Evolutionary conservation across 768 basidiomycete species (phyloP).

Genomic region (Amanita rubescens): DNA sequence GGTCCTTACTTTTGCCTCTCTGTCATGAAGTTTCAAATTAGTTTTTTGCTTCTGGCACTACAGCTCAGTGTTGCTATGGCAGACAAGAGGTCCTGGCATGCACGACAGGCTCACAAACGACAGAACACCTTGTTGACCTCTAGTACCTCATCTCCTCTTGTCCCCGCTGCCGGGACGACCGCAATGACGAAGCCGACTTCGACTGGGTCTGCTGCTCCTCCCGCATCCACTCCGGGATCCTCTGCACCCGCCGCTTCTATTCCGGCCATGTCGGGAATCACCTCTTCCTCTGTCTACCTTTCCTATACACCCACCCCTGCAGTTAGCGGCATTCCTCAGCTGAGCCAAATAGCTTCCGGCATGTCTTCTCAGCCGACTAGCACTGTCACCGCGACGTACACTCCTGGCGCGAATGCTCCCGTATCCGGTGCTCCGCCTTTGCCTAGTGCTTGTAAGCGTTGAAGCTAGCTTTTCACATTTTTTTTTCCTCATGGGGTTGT

Average conservation of each 20-base stretch:
- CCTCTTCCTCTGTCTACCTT: neutral
- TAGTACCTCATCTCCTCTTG: neutral
- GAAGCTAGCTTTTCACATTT: neutral
- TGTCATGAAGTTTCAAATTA: constrained; percentile 39
- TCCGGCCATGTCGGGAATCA: neutral
- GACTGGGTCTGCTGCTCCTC: neutral
- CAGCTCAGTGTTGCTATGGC: constrained; percentile 30
- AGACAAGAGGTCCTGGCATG: constrained; percentile 28
- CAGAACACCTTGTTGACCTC: constrained; percentile 16
- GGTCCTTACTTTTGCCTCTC: constrained; percentile 20
- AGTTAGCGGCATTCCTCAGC: neutral
- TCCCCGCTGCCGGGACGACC: neutral
- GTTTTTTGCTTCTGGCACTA: constrained; percentile 39
- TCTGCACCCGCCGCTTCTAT: neutral
- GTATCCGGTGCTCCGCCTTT: constrained; percentile 59
- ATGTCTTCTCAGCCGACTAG: constrained; percentile 2
- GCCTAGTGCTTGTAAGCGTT: constrained; percentile 50
- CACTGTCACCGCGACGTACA: constrained; percentile 2
- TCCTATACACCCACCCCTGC: constrained; percentile 1
- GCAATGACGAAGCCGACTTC: neutral
- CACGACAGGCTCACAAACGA: constrained; percentile 32
- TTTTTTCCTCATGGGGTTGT: neutral
- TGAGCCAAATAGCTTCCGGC: constrained; percentile 3
- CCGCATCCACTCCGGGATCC: constrained; percentile 1
- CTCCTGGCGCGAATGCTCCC: constrained; percentile 49